Evolutionary conservation across 768 basidiomycete genomes (phyloP), one percentile per base, ranked within the genome.

Genomic region (Phaffia tasmanica): DNA sequence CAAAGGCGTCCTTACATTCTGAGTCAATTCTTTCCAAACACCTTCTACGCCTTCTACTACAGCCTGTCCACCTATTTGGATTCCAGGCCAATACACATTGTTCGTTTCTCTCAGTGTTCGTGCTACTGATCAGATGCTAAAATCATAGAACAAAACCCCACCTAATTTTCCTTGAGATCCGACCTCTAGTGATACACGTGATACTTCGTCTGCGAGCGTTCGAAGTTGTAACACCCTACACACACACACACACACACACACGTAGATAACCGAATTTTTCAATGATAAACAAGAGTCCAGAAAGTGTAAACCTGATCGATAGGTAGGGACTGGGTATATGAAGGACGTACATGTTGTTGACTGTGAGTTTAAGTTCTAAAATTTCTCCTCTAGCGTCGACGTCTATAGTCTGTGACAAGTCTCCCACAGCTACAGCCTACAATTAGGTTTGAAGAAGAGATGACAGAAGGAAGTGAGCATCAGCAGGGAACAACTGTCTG

Each of bases 351-450:
- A 97, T 98, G 64, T 83, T 86, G 73, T 98, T 98, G 50, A 97
- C 91, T 0, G 91, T 97, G 71, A 83, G 81, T 79, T 88, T 70
- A 25, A 63, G 58, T 18, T 77, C 77, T 3, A 76, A 63, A 30
- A 94, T 93, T 73, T 94, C 91, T 58, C 92, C 92, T 29, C 88
- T 86, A 3, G 76, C 80, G 69, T 86, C 84, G 69, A 97, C 91
- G 72, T 89, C 87, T 73, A 97, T 89, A 80, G 89, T 92, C 78
- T 89, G 88, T 1, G 86, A 88, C 79, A 91, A 79, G 74, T 97
- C 90, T 46, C 92, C 92, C 54, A 84, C 83, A 23, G 92, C 92
- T 67, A 95, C 90, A 30, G 62, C 62, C 62, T 62, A 27, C 18
- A 46, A 3, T 11, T 25, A 23, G 29, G 15, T 18, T n/a, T 29